These are phyloP conservation scores for Phaeosphaeria sp. DNA, from an alignment of 2,329 filamentous ascomycete genomes.

Conservation along the genomic window DNA sequence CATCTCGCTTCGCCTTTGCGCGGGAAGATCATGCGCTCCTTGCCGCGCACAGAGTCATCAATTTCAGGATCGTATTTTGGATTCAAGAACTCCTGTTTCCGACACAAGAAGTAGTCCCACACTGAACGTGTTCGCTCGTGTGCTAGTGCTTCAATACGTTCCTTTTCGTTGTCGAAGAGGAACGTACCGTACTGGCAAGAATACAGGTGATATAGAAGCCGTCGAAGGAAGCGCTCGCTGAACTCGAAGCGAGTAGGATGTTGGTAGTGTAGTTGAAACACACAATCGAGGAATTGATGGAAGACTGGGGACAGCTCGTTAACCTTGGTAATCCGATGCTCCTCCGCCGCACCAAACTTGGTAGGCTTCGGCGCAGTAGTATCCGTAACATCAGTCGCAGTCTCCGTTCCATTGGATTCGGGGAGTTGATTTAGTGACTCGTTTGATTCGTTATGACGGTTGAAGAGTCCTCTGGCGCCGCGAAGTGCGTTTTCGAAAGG, in stretches of 20 bases:
- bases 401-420: conserved; percentile 59
- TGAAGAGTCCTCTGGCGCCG: conserved; percentile 89
- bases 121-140: conserved; percentile 80
- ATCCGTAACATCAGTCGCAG: conserved; percentile 55
- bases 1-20: conserved; percentile 79
- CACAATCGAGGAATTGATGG: conserved; percentile 95
- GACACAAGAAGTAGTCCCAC: conserved; percentile 92
- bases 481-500: conserved; percentile 85
- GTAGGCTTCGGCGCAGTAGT: conserved; percentile 39
- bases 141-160: conserved; percentile 74
- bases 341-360: conserved; percentile 54
- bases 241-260: conserved; percentile 91
- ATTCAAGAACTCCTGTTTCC: conserved; percentile 82
- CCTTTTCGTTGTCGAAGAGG: conserved; percentile 91
- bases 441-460: conserved; percentile 73
- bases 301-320: conserved; percentile 96
- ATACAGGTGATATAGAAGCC: conserved; percentile 91
- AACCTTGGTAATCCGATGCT: conserved; percentile 75
- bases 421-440: conserved; percentile 64
- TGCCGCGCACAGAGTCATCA: conserved; percentile 79
- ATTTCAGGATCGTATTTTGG: conserved; percentile 75
- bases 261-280: conserved; percentile 87
- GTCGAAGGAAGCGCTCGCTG: conserved; percentile 89
- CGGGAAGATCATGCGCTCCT: conserved; percentile 85
- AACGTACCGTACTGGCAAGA: conserved; percentile 98